phyloP scores from a whole-genome alignment of 129 eudicot genomes.

The Apium graveolens region DNA sequence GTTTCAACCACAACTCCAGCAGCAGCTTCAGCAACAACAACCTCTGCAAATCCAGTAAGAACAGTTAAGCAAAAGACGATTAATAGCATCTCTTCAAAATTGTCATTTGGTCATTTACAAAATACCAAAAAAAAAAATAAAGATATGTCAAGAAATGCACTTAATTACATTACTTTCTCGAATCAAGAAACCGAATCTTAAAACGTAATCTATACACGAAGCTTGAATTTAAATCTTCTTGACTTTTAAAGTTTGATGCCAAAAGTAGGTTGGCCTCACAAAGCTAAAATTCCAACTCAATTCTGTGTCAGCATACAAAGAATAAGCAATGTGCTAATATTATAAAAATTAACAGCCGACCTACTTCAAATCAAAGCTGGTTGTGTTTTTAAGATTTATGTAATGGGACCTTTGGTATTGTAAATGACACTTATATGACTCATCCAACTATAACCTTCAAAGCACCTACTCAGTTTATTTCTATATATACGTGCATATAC shows the following conservation, averaged over 20 bases:
- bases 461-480: neutral
- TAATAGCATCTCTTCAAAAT: neutral
- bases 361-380: neutral
- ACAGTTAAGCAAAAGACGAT: neutral
- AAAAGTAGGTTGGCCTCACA: constrained; percentile 11
- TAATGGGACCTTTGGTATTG: neutral
- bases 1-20: constrained; percentile 89
- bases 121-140: neutral
- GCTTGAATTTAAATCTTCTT: neutral
- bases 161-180: too few relatives aligned
- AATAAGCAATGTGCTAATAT: constrained; percentile 2
- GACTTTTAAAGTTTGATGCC: neutral
- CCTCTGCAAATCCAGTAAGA: constrained; percentile 35
- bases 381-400: constrained; percentile 4
- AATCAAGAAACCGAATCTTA: too few relatives aligned
- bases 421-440: constrained; percentile 12
- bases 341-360: constrained; percentile 8
- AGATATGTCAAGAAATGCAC: too few relatives aligned
- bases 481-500: neutral
- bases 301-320: constrained; percentile 13
- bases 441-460: constrained; percentile 11
- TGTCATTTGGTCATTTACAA: neutral
- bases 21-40: constrained; percentile 84
- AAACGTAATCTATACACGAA: too few relatives aligned
- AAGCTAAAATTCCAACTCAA: constrained; percentile 17